Conservation (phyloP, 768 basidiomycete species). For the Tremella mesenterica region DNA sequence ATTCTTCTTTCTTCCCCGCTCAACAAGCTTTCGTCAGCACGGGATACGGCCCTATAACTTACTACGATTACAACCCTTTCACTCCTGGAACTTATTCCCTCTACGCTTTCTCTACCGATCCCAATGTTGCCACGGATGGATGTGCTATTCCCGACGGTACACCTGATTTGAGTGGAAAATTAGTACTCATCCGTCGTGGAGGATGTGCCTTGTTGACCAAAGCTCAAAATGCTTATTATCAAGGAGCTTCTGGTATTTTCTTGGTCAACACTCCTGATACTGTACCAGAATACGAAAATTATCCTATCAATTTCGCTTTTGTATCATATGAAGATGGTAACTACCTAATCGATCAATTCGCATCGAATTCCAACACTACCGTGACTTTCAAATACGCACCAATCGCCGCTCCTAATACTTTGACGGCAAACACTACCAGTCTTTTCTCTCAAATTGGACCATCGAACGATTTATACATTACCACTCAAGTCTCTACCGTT, state of each 20-base stretch:
- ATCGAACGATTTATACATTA: conserved; percentile 51
- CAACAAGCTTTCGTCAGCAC: conserved; percentile 52
- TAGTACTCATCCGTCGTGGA: conserved; percentile 57
- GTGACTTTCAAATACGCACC: conserved; percentile 38
- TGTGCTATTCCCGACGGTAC: conserved; percentile 55
- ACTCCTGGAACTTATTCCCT: conserved; percentile 49
- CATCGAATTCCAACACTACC: conserved; percentile 13
- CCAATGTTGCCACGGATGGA: conserved; percentile 53
- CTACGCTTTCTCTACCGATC: conserved; percentile 57
- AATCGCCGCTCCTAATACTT: conserved; percentile 49
- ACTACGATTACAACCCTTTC: conserved; percentile 53
- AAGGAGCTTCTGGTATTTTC: conserved; percentile 24
- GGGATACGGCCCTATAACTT: conserved; percentile 48
- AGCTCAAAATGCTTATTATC: conserved; percentile 16
- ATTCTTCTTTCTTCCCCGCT: conserved; percentile 52
- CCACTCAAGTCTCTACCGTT: conserved; percentile 53
- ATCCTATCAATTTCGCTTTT: conserved; percentile 29
- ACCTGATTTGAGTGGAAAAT: conserved; percentile 52
- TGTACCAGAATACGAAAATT: conserved; percentile 26
- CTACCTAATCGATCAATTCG: conserved; percentile 26
- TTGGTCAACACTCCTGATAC: conserved; percentile 17
- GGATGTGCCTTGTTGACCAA: conserved; percentile 55
- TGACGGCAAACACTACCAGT: conserved; percentile 53
- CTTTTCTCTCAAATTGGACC: conserved; percentile 56
- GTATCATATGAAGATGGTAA: conserved; percentile 38